Base-by-base conservation (phyloP, 2,329 filamentous ascomycete genomes). In the Bretziella fagacearum region DNA sequence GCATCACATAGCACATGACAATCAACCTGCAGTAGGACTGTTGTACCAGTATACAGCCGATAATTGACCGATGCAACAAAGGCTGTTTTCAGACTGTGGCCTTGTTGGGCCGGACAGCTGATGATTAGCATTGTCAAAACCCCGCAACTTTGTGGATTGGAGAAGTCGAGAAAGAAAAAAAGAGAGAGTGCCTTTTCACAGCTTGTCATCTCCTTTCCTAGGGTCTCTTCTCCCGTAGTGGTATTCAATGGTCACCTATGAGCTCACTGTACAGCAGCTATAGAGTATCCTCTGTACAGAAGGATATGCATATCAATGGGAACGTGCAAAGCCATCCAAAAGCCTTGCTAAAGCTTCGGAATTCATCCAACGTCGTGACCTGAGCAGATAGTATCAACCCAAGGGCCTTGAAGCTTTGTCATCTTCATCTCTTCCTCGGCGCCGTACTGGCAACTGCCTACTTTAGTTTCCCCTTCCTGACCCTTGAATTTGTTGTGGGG, bases 201-300 rank as follows among this genome's bases (percentile, higher is more conserved):
- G 17, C 35, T 22, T 39, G 15, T 20, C 17, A n/a, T 36, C 33
- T 22, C 35, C 3, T 23, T 10, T 39, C 8, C 17, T n/a, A n/a
- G 7, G 5, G 13, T 17, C 11, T 36, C 33, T 5, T 20, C 18
- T 39, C 41, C 41, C 41, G 15, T 8, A 15, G 26, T 44, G 10
- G 17, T 22, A 44, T 44, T 8, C 15, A 2, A 33, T 44, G 15
- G 10, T n/a, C n/a, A 11, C 20, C 27, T 33, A 44, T 44, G 41
- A 44, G 26, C 25, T 44, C 41, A 44, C 41, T 27, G 26, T 32
- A 44, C 41, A 44, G 26, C 26, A 20, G 6, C 10, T 18, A 6
- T 13, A 3, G 35, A n/a, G 33, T 6, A 7, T 13, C 15, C 18
- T 11, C 33, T 18, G 10, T 18, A 17, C 15, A 10, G 17, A 20